Base-by-base conservation (phyloP, 2,329 filamentous ascomycete genomes). In the Paecilomyces formosus region DNA sequence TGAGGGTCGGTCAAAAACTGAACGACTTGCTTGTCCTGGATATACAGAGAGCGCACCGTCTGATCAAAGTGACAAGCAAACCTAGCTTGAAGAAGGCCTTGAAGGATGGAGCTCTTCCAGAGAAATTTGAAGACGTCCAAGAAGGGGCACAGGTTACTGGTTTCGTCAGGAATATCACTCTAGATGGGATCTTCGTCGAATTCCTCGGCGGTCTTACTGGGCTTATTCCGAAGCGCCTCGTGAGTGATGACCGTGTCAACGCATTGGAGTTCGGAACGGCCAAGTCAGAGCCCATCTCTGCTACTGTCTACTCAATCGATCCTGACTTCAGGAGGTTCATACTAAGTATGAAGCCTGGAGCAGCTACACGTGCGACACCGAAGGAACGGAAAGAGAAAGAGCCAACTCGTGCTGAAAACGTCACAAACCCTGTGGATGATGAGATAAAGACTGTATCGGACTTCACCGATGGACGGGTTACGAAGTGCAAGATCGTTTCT, bases 1-100 rank as follows among this genome's bases (percentile, higher is more conserved):
- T 97, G 56, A 82, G 88, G 56, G 88, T 95, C 54, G 93, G 92
- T 2, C 91, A 96, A 75, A 89, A 85, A 26, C 77, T 99, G 53
- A 84, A 86, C 18, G 87, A 94, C 56, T 79, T 99, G n/a, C 79
- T 95, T 39, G 85, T 97, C 13, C 77, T 99, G n/a, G 86, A 91
- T 66, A 96, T 96, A 73, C 84, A 92, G 61, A 86, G 91, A 62
- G 83, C 86, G 60, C 89, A 89, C 57, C 86, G 87, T 54, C 84
- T 88, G 49, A 84, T 97, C 57, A 82, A 86, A 11, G 78, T 99
- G 3, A 89, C 89, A 2, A 89, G 89, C 72, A 97, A 97, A 75
- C 86, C 89, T 35, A 92, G 87, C 67, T 79, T 99, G 26, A 80
- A 96, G 59, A 85, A 88, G 65, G 91, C 88, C 55, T 83, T 87